A percentile compares a stretch with the other conserved stretches of the same genome.
Conservation (phyloP, 257 asterid species). For the Cordia subcordata region DNA sequence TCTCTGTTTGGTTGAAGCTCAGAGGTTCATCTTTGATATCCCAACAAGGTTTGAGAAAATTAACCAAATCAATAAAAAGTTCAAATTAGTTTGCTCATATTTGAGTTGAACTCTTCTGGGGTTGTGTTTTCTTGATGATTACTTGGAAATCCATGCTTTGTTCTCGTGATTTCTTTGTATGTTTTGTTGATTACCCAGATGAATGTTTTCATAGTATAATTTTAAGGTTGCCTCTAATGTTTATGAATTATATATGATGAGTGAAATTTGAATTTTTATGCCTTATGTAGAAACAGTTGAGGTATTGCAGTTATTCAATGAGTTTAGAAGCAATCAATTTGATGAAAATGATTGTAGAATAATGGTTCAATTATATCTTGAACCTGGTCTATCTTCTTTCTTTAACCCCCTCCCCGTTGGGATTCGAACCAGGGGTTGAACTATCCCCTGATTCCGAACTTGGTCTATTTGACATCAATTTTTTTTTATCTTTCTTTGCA, state of each 20-base stretch:
- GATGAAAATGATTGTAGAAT: not conserved
- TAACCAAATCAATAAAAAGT: not conserved
- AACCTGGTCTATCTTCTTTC: no score
- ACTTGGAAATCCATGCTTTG: not conserved
- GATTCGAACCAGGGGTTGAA: no score
- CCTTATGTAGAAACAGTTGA: not conserved
- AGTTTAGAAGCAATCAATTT: not conserved
- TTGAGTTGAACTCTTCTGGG: not conserved
- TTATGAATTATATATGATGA: not conserved
- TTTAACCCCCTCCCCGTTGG: no score
- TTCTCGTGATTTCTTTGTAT: not conserved
- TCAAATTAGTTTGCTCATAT: not conserved
- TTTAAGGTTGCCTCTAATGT: no score
- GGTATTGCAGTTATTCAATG: not conserved
- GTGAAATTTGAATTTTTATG: not conserved
- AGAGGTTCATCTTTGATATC: constrained; percentile 1
- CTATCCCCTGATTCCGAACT: no score
- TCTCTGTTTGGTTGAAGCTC: not conserved
- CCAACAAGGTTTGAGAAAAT: not conserved
- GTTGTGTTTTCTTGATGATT: not conserved
- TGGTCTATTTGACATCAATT: not conserved
- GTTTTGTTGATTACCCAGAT: no score
- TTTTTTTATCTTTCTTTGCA: not conserved
- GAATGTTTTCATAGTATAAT: no score
- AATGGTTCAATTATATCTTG: not conserved